Conservation (phyloP, 1,284 basidiomycete genomes). For the Pseudozyma flocculosa region DNA sequence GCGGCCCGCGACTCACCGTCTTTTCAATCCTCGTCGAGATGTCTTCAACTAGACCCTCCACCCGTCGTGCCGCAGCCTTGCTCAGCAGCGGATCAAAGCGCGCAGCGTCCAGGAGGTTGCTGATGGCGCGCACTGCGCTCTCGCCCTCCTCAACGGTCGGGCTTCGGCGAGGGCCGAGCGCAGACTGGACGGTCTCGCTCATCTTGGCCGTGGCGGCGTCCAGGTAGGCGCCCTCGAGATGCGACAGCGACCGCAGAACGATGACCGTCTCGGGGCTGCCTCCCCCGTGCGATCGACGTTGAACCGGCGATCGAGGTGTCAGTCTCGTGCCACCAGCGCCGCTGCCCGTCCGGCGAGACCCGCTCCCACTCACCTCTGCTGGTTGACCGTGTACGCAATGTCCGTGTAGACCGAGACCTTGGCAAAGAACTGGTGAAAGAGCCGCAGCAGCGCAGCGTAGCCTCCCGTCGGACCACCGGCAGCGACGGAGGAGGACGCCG, state of each 20-base stretch:
- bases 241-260: slow-evolving; percentile 75
- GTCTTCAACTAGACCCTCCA: neutral
- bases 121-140: neutral
- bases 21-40: neutral
- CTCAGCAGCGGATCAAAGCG: neutral
- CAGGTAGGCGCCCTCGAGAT: slow-evolving; percentile 80
- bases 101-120: neutral
- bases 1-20: no score
- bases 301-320: neutral
- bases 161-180: neutral
- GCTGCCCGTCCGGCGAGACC: neutral
- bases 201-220: slow-evolving; percentile 69
- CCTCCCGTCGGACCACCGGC: no score
- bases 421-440: slow-evolving; percentile 93
- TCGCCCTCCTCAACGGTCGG: neutral
- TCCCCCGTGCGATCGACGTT: neutral
- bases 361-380: slow-evolving; percentile 70
- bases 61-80: neutral
- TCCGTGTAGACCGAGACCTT: slow-evolving; percentile 93
- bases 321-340: neutral
- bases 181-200: neutral
- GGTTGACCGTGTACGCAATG: slow-evolving; percentile 76
- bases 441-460: slow-evolving; percentile 79
- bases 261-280: slow-evolving; percentile 83
- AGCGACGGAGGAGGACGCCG: no score